These are phyloP conservation scores for Porcisia hertigi DNA, from an alignment of 208 protist species.

Conservation along the genomic window DNA sequence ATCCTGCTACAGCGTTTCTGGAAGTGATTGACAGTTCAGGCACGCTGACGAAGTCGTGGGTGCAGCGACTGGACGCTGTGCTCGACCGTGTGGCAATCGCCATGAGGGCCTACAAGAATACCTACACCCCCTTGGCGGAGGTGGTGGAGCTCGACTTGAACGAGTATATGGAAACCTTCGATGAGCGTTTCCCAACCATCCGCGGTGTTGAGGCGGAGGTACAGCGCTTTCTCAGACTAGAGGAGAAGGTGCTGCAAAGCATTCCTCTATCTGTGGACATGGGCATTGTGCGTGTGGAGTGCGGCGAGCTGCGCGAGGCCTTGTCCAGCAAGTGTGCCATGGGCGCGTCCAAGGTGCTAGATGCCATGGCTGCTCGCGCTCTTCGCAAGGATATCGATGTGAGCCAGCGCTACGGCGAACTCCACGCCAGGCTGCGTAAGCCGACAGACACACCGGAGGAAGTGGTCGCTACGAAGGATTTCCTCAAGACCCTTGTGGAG, in stretches of 20 bases:
- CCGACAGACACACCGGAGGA: slow-evolving; percentile 88
- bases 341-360: slow-evolving; percentile 57
- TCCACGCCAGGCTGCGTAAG: slow-evolving; percentile 66
- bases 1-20: slow-evolving; percentile 76
- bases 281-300: slow-evolving; percentile 82
- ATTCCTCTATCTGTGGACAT: slow-evolving; percentile 74
- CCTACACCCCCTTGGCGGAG: slow-evolving; percentile 68
- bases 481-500: slow-evolving; percentile 90
- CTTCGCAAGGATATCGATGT: slow-evolving; percentile 72
- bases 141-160: slow-evolving; percentile 80
- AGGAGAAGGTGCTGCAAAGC: slow-evolving; percentile 56
- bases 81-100: slow-evolving; percentile 47
- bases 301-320: slow-evolving; percentile 67
- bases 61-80: slow-evolving; percentile 54
- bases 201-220: slow-evolving; percentile 83
- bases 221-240: slow-evolving; percentile 54
- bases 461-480: slow-evolving; percentile 88
- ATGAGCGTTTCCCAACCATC: slow-evolving; percentile 62
- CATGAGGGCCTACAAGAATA: slow-evolving; percentile 76
- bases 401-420: slow-evolving; percentile 61
- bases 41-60: slow-evolving; percentile 55
- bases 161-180: slow-evolving; percentile 73
- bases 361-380: slow-evolving; percentile 76
- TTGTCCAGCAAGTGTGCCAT: slow-evolving; percentile 81
- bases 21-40: slow-evolving; percentile 47